phyloP scores from a whole-genome alignment of 345 rosid species.

The Salix exigua region DNA sequence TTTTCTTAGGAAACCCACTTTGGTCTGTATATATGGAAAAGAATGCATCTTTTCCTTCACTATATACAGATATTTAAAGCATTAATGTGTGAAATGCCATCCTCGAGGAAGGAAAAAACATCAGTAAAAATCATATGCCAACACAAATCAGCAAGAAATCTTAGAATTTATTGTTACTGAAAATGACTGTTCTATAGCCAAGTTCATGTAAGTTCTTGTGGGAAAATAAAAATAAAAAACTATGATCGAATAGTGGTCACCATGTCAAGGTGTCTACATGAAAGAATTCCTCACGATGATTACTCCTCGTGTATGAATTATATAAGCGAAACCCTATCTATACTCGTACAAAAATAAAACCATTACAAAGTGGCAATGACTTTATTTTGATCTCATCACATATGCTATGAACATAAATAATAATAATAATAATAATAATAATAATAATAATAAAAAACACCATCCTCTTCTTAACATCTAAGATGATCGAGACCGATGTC shows the following conservation, averaged over 20 bases:
- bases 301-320: neutral
- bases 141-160: neutral
- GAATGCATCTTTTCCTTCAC: neutral
- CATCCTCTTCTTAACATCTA: conserved; percentile 5
- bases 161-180: neutral
- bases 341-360: neutral
- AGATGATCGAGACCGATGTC: conserved; percentile 60
- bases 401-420: conserved; percentile 5
- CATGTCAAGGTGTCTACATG: neutral
- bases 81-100: neutral
- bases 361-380: conserved; percentile 14
- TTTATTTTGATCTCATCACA: conserved; percentile 9
- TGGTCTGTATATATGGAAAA: neutral
- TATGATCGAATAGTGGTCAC: neutral
- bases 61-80: neutral
- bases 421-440: neutral
- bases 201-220: neutral
- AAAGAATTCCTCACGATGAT: neutral
- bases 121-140: neutral
- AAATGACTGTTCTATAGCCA: neutral
- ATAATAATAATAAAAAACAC: neutral
- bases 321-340: conserved; percentile 1
- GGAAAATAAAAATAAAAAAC: neutral
- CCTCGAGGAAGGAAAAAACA: neutral
- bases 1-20: neutral